phyloP scores from a whole-genome alignment of 345 rosid species.

The Lepidium africanum region DNA sequence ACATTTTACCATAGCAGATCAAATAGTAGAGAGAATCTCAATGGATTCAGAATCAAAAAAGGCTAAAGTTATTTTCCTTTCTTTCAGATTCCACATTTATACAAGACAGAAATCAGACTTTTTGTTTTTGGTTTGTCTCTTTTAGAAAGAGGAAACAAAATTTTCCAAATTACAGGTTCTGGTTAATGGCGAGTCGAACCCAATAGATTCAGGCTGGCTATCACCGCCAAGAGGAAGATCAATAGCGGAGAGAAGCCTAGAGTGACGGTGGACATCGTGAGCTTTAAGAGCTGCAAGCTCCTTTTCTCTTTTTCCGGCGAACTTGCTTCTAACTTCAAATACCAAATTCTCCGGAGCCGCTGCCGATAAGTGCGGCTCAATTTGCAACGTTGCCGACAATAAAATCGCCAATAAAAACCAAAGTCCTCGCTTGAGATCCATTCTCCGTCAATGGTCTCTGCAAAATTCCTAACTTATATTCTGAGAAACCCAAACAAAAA shows the following conservation, averaged over 20 bases:
- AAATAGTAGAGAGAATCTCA: slow-evolving; percentile 15
- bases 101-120: not conserved
- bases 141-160: not conserved
- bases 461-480: slow-evolving; percentile 4
- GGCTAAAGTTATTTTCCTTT: not conserved
- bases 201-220: slow-evolving; percentile 61
- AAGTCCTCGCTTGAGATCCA: slow-evolving; percentile 19
- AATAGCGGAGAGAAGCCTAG: slow-evolving; percentile 56
- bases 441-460: not conserved
- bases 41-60: not conserved
- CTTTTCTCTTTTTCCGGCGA: slow-evolving; percentile 40
- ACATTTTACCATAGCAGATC: not conserved
- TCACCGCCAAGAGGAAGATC: slow-evolving; percentile 84
- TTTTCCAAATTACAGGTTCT: not conserved
- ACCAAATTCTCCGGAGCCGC: slow-evolving; percentile 37
- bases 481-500: not conserved
- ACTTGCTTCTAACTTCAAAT: slow-evolving; percentile 55
- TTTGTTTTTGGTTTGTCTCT: not conserved
- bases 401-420: not conserved
- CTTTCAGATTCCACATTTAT: slow-evolving; percentile 8
- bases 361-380: not conserved
- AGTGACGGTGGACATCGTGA: slow-evolving; percentile 71
- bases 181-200: slow-evolving; percentile 33
- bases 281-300: slow-evolving; percentile 44
- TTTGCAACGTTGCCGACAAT: slow-evolving; percentile 2